Evolutionary conservation across 148 eudicot species (phyloP), one percentile per base, ranked within the genome.

Genomic region (Spergularia bocconei): DNA sequence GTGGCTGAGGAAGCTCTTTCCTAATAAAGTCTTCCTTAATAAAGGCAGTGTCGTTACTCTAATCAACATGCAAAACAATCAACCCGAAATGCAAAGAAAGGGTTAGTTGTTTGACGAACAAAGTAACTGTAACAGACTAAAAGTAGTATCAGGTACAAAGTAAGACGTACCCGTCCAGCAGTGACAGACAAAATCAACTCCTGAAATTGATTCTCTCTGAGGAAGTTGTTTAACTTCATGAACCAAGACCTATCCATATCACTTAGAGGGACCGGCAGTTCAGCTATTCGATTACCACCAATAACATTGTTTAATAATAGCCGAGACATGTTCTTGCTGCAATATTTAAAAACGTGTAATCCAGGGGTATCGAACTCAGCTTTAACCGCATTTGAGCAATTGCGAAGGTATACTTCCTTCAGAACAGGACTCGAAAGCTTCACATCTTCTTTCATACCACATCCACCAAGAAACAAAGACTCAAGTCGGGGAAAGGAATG

Each of bases 291-390:
- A 62, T 70, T 17, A 52, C 60, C 75, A 52, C 60, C 75, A 52
- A 62, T 17, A 51, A 50, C 59, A 62, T 21, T 70, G 6, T 62
- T 61, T 15, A 48, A 33, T 59, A 63, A 59, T 52, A 77, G 61
- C 44, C 3, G 62, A 70, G 79, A 66, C 79, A 77, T 61, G 29
- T 41, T 21, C 47, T 14, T 60, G 48, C 75, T 56, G 44, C 48
- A 12, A 51, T 77, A 77, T 51, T 51, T 44, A 51, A 77, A 77
- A 23, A 51, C 44, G 2, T 62, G 63, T 39, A 70, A 38, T 11
- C 65, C 47, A 38, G 79, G 79, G 10, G 69, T 77, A 61, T 77
- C 69, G 60, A 77, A 77, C 74, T 70, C 69, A 52, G 74, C 79
- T 51, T 70, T 47, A 47, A 25, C 63, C 11, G 55, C 10, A 60